Conservation (phyloP, 768 basidiomycete genomes). For the Collybia sp. region DNA sequence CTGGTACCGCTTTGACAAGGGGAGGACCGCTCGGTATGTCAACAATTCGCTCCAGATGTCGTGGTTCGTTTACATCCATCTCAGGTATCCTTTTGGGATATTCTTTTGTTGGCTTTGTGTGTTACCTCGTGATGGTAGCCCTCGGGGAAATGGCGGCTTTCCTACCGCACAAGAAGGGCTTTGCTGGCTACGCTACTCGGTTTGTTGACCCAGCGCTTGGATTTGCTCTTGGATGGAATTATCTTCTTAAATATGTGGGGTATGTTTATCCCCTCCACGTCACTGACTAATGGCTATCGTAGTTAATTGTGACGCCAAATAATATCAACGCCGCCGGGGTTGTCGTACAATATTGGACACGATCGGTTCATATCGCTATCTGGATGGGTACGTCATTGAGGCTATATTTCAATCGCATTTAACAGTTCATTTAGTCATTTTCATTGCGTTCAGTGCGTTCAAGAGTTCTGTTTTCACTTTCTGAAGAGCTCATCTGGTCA, state of each 20-base stretch:
- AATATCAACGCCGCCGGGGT: conserved; percentile 62
- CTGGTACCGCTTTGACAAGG: conserved; percentile 51
- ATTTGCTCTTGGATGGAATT: conserved; percentile 65
- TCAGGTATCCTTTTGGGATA: conserved; percentile 29
- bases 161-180: conserved; percentile 58
- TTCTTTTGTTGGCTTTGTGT: conserved; percentile 48
- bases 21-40: conserved; percentile 47
- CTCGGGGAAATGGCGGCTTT: conserved; percentile 49
- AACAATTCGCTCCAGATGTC: neutral
- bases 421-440: too few species aligned
- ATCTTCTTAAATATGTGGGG: conserved; percentile 51
- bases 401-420: too few species aligned
- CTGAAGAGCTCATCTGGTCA: conserved; percentile 26
- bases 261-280: neutral
- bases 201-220: conserved; percentile 67
- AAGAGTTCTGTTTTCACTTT: neutral
- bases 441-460: too few species aligned
- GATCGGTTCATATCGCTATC: conserved; percentile 36
- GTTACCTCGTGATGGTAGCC: conserved; percentile 56
- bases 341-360: conserved; percentile 45
- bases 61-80: conserved; percentile 1
- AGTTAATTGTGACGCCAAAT: conserved; percentile 61
- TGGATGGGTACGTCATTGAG: conserved; percentile 49
- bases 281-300: conserved; percentile 9
- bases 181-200: conserved; percentile 56